These are phyloP conservation scores for Epichloe gansuensis DNA, from an alignment of 2,329 filamentous ascomycete genomes.

Conservation along the genomic window DNA sequence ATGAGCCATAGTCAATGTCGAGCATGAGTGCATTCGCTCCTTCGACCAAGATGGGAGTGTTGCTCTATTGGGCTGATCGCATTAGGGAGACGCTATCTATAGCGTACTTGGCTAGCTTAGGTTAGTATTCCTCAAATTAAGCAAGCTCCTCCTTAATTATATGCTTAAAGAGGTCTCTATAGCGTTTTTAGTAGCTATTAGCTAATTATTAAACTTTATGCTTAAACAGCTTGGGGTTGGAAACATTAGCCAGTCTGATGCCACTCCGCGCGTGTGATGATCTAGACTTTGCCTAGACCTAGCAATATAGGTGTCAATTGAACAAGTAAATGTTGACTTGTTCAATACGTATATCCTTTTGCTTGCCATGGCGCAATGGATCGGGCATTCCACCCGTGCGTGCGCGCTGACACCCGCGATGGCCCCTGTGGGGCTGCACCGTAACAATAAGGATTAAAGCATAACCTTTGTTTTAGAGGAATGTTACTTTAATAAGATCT, in stretches of 20 bases:
- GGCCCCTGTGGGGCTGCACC: too few relatives aligned
- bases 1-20: constrained; percentile 43
- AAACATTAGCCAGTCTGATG: constrained; percentile 54
- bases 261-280: constrained; percentile 36
- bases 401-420: too few relatives aligned
- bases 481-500: too few relatives aligned
- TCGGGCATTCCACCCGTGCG: too few relatives aligned
- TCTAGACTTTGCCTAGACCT: too few relatives aligned
- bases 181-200: constrained; percentile 49
- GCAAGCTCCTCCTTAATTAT: constrained; percentile 58
- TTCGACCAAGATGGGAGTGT: constrained; percentile 52
- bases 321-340: too few relatives aligned
- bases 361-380: too few relatives aligned
- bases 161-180: constrained; percentile 50
- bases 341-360: too few relatives aligned
- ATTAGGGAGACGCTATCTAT: constrained; percentile 57
- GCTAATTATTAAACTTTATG: constrained; percentile 49
- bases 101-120: constrained; percentile 42
- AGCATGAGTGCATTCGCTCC: constrained; percentile 51
- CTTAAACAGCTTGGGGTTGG: constrained; percentile 52
- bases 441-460: too few relatives aligned
- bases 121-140: constrained; percentile 45
- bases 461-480: too few relatives aligned
- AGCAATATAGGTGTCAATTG: too few relatives aligned
- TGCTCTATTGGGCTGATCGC: constrained; percentile 42